These are phyloP conservation scores for Fusarium sp. DNA, from an alignment of 2,329 filamentous ascomycete species.

Conservation along the genomic window DNA sequence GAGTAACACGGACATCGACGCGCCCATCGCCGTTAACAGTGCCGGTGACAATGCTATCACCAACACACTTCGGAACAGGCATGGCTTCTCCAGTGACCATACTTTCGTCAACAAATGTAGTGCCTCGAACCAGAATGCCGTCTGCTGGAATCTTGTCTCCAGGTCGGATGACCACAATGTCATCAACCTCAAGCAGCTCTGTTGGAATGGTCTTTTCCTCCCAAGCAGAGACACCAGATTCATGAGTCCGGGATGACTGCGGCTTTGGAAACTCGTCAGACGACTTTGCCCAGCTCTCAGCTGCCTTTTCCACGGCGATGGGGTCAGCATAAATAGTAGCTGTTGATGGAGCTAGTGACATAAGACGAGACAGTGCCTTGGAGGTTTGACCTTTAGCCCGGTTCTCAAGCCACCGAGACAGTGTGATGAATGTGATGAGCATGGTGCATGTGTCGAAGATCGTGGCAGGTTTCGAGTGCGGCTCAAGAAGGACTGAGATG, in stretches of 20 bases:
- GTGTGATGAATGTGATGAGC: slow-evolving; percentile 93
- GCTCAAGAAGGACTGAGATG: slow-evolving; percentile 75
- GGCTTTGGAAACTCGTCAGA: slow-evolving; percentile 8
- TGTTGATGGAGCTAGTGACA: slow-evolving; percentile 96
- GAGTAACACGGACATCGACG: slow-evolving; percentile 89
- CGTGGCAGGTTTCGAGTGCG: slow-evolving; percentile 82
- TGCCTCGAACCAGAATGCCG: slow-evolving; percentile 83
- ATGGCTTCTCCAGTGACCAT: slow-evolving; percentile 99
- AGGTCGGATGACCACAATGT: slow-evolving; percentile 90
- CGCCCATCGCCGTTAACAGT: slow-evolving; percentile 95
- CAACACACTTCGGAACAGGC: slow-evolving; percentile 88
- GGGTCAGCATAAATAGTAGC: slow-evolving; percentile 95
- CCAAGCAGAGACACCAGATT: slow-evolving; percentile 64
- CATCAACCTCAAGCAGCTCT: slow-evolving; percentile 90
- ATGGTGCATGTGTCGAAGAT: slow-evolving; percentile 98
- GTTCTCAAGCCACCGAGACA: slow-evolving; percentile 95
- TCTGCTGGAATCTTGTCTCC: slow-evolving; percentile 98
- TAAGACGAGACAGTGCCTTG: slow-evolving; percentile 88
- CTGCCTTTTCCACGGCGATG: slow-evolving; percentile 91
- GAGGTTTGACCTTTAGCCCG: slow-evolving; percentile 95
- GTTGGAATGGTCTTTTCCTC: slow-evolving; percentile 88
- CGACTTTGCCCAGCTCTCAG: slow-evolving; percentile 73
- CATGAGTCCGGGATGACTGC: slow-evolving; percentile 8
- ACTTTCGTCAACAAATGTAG: slow-evolving; percentile 95
- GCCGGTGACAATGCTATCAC: slow-evolving; percentile 82